phyloP scores from a whole-genome alignment of 805 yeast genomes.

The Wickerhamomyces queroliae region DNA sequence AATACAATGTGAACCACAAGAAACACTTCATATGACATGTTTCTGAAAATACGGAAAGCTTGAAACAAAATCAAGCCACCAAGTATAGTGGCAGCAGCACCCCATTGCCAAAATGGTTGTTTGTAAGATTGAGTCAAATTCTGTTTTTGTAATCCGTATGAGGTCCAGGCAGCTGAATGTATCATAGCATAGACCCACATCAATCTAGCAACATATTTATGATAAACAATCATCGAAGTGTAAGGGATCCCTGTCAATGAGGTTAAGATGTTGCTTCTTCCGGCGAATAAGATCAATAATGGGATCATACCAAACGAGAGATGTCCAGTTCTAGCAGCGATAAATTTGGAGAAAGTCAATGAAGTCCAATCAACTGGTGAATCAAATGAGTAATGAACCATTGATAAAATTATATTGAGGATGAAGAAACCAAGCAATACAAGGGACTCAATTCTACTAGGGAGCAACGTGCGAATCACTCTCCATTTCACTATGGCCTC shows the following conservation, averaged over 20 bases:
- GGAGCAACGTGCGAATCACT: conserved; percentile 11
- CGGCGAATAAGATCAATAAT: conserved; percentile 52
- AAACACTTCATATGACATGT: conserved; percentile 53
- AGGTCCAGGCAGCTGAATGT: conserved; percentile 16
- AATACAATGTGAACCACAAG: conserved; percentile 48
- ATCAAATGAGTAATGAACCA: conserved; percentile 11
- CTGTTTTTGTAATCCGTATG: conserved; percentile 5
- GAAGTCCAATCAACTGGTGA: conserved; percentile 4
- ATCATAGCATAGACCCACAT: conserved; percentile 21
- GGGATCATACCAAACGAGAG: conserved; percentile 40
- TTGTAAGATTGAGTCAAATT: conserved; percentile 4
- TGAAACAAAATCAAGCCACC: conserved; percentile 41
- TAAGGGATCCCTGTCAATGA: conserved; percentile 58
- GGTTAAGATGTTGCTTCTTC: conserved; percentile 63
- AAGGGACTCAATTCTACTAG: conserved; percentile 21
- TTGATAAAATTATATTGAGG: conserved; percentile 10
- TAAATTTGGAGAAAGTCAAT: background rate
- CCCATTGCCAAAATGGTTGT: conserved; percentile 24
- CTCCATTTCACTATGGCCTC: conserved; percentile 1
- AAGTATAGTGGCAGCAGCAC: conserved; percentile 38
- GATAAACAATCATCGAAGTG: conserved; percentile 57
- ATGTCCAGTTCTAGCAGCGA: conserved; percentile 19
- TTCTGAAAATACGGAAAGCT: conserved; percentile 46
- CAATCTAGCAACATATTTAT: conserved; percentile 54
- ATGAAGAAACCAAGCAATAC: conserved; percentile 29